phyloP scores from a whole-genome alignment of 257 asterid species.

The Solanum etuberosum region DNA sequence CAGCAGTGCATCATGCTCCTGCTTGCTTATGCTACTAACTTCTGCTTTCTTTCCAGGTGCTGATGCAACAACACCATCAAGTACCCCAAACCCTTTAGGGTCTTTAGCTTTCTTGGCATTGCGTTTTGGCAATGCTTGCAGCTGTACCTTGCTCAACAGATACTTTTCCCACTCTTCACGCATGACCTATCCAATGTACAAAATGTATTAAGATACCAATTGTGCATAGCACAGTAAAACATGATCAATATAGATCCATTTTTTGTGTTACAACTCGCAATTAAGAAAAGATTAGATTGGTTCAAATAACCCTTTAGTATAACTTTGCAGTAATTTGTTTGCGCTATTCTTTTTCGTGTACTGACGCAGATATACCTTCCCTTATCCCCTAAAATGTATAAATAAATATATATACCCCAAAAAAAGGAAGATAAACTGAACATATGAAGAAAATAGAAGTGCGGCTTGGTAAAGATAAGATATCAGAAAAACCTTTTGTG shows the following conservation, averaged over 20 bases:
- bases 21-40: slow-evolving; percentile 65
- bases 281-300: background rate
- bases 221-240: background rate
- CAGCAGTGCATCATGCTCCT: slow-evolving; percentile 79
- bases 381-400: background rate
- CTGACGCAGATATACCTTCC: background rate
- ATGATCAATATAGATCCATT: background rate
- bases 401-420: background rate
- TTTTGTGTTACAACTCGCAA: background rate
- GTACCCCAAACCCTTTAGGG: slow-evolving; percentile 86
- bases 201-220: background rate
- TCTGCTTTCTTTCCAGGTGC: slow-evolving; percentile 69
- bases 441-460: background rate
- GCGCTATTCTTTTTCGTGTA: background rate
- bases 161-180: slow-evolving; percentile 85
- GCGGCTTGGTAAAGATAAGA: background rate
- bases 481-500: slow-evolving; percentile 44
- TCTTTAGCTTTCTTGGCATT: slow-evolving; percentile 69
- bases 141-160: slow-evolving; percentile 86
- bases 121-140: slow-evolving; percentile 74
- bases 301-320: background rate
- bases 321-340: background rate
- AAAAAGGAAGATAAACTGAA: background rate
- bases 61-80: slow-evolving; percentile 55
- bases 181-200: slow-evolving; percentile 54